Conservation (phyloP, 139 green algal genomes). For the Chlamydomonas eustigma region DNA sequence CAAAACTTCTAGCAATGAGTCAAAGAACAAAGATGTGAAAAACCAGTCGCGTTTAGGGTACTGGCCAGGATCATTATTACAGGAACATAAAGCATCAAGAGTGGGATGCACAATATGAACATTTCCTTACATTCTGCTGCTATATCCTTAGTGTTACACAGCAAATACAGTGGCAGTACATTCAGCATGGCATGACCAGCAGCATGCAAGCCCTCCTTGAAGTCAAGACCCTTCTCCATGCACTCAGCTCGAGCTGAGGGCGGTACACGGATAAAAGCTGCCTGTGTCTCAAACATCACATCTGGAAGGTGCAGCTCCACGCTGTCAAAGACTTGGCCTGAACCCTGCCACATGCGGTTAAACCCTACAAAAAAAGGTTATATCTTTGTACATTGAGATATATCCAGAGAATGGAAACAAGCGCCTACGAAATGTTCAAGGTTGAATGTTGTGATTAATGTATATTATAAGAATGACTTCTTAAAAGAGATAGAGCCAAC, state of each 20-base stretch:
- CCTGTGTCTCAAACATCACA: slow-evolving; percentile 61
- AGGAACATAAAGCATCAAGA: neutral
- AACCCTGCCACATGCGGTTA: slow-evolving; percentile 56
- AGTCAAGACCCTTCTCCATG: slow-evolving; percentile 42
- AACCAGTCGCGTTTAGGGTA: neutral
- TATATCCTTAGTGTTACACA: slow-evolving; percentile 43
- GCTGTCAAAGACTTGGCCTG: slow-evolving; percentile 72
- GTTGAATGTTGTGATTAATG: neutral
- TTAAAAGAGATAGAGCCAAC: neutral
- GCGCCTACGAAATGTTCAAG: neutral
- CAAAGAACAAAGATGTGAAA: neutral
- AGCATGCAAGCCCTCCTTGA: slow-evolving; percentile 78
- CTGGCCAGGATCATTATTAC: neutral
- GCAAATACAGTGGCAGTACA: slow-evolving; percentile 78
- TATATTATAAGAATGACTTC: neutral
- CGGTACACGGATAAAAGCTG: slow-evolving; percentile 77
- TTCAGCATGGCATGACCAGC: slow-evolving; percentile 87
- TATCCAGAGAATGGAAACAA: neutral
- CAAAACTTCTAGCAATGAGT: too few species aligned
- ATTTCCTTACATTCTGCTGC: slow-evolving; percentile 56
- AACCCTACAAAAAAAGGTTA: too few species aligned
- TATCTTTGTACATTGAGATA: too few species aligned
- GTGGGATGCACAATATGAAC: neutral
- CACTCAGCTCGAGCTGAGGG: slow-evolving; percentile 30
- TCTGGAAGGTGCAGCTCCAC: slow-evolving; percentile 89